Conservation (phyloP, 441 rosid species). For the Manihot esculenta region DNA sequence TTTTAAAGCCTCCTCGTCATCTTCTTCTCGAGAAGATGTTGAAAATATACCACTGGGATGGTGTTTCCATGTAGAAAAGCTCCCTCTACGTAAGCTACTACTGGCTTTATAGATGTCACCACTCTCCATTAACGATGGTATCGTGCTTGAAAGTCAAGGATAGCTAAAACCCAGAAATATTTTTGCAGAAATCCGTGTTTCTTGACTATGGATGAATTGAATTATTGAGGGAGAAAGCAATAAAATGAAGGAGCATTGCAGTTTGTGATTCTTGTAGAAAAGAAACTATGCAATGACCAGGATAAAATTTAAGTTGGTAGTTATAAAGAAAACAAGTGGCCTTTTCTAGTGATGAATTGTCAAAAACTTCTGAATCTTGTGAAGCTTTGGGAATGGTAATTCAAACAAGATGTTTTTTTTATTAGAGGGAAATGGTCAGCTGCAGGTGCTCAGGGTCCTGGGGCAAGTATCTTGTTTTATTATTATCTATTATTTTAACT, state of each 20-base stretch:
- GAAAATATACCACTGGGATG: background rate
- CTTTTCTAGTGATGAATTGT: background rate
- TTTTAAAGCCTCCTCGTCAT: conserved; percentile 31
- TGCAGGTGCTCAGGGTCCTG: no score
- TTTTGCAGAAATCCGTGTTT: no score
- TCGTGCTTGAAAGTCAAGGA: background rate
- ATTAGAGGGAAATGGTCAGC: background rate
- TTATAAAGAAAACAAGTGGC: background rate
- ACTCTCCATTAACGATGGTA: background rate
- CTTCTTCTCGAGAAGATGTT: background rate
- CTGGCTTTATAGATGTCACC: background rate
- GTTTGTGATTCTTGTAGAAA: background rate
- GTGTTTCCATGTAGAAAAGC: conserved; percentile 7
- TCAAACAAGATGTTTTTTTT: background rate
- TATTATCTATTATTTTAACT: no score
- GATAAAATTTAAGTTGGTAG: background rate
- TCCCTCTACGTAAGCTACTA: conserved; percentile 3
- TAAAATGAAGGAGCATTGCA: background rate
- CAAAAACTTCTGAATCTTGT: background rate
- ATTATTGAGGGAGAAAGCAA: background rate
- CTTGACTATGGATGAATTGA: no score
- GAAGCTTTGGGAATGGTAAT: background rate
- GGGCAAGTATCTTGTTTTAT: no score
- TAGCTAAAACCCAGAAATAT: background rate
- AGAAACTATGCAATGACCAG: background rate